Percentiles rank a stretch among this genome's conserved stretches.
These are phyloP conservation scores for Malbranchea cinnamomea DNA, from an alignment of 2,329 filamentous ascomycete species.

Conservation along the genomic window DNA sequence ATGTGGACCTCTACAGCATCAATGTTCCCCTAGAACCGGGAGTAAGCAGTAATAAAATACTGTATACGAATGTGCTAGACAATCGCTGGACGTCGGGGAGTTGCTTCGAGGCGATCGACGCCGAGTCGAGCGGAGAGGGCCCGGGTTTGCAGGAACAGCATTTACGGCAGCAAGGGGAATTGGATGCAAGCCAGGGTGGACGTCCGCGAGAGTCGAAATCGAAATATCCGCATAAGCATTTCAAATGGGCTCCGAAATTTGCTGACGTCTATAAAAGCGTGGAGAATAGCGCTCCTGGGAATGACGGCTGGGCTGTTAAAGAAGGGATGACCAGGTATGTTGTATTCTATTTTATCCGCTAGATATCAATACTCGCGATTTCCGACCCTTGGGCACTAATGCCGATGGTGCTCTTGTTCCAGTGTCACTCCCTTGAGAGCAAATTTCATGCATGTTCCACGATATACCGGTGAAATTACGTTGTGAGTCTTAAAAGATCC, in stretches of 20 bases:
- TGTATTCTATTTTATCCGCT: background rate
- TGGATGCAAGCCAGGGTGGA: conserved; percentile 16
- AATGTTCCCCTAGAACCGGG: conserved; percentile 77
- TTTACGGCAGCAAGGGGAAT: conserved; percentile 51
- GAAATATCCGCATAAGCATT: conserved; percentile 64
- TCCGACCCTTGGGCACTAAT: conserved; percentile 1
- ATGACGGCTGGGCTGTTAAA: conserved; percentile 85
- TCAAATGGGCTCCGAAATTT: conserved; percentile 87
- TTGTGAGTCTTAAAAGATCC: conserved; percentile 49
- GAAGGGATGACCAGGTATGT: conserved; percentile 68
- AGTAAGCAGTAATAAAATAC: conserved; percentile 53
- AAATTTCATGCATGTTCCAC: conserved; percentile 70
- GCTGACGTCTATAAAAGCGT: conserved; percentile 77
- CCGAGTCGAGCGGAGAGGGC: conserved; percentile 42
- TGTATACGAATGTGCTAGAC: conserved; percentile 79
- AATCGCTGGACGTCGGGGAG: conserved; percentile 79
- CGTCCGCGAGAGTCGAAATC: conserved; percentile 16
- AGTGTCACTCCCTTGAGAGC: conserved; percentile 84
- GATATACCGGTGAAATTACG: conserved; percentile 57
- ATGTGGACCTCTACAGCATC: conserved; percentile 74
- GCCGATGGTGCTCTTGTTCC: conserved; percentile 11
- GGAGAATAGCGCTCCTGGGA: conserved; percentile 61
- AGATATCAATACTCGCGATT: background rate
- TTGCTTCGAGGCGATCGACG: conserved; percentile 69
- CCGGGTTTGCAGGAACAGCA: conserved; percentile 55